Conservation (phyloP, 306 rosid species). For the Aeschynomene evenia region DNA sequence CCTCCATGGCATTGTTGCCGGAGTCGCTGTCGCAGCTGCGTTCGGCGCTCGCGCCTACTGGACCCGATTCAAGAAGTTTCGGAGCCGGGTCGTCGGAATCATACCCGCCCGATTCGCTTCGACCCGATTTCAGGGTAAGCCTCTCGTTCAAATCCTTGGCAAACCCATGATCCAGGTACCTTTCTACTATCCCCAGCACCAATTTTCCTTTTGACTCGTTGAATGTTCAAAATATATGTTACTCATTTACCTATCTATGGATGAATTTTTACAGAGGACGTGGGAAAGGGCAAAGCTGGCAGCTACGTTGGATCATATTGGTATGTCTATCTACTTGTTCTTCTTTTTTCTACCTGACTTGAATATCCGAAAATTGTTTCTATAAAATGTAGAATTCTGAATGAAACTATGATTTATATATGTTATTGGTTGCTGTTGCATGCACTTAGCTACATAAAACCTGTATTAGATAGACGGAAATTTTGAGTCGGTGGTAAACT, state of each 20-base stretch:
- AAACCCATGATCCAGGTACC: slow-evolving; percentile 97
- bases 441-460: background rate
- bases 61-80: slow-evolving; percentile 55
- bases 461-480: background rate
- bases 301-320: slow-evolving; percentile 76
- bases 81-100: slow-evolving; percentile 84
- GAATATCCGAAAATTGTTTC: slow-evolving; percentile 9
- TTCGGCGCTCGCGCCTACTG: slow-evolving; percentile 66
- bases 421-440: background rate
- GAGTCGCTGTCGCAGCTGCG: slow-evolving; percentile 73
- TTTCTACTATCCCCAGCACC: background rate
- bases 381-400: background rate
- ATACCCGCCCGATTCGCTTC: slow-evolving; percentile 97
- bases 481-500: slow-evolving; percentile 18
- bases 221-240: background rate
- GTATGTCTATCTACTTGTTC: slow-evolving; percentile 47
- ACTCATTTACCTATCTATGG: background rate
- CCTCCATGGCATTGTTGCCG: slow-evolving; percentile 68
- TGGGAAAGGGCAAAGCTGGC: slow-evolving; percentile 98
- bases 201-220: background rate
- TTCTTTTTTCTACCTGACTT: slow-evolving; percentile 22
- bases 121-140: slow-evolving; percentile 79
- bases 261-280: slow-evolving; percentile 71
- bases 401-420: background rate
- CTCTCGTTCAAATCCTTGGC: slow-evolving; percentile 86